Percentiles rank a stretch among this genome's conserved stretches.
Evolutionary conservation across 1,284 basidiomycete species (phyloP).

Genomic region (Ustilago bromivora): DNA sequence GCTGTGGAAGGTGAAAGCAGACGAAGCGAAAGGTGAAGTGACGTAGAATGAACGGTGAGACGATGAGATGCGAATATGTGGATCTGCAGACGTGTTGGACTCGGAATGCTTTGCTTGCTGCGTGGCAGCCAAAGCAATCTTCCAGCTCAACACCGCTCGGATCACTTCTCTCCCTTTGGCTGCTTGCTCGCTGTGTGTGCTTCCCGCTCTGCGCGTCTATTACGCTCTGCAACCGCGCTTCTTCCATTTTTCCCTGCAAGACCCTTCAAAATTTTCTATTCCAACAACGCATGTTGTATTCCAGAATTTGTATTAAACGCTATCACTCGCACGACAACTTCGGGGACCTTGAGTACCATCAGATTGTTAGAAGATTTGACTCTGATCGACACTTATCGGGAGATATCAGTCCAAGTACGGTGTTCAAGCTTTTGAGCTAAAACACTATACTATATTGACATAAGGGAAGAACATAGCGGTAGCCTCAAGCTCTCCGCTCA

Average conservation of each 20-base stretch:
- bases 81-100: conserved; percentile 20
- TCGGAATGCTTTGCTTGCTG: conserved; percentile 11
- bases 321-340: conserved; percentile 26
- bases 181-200: conserved; percentile 19
- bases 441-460: no score
- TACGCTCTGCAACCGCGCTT: conserved; percentile 8
- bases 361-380: background rate
- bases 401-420: no score
- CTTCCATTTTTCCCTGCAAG: background rate
- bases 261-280: background rate
- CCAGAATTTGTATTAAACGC: background rate
- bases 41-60: conserved; percentile 2
- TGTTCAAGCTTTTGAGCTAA: no score
- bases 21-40: background rate
- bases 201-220: conserved; percentile 1
- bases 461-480: no score
- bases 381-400: no score
- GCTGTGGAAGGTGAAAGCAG: background rate
- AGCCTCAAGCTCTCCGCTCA: no score
- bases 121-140: conserved; percentile 28
- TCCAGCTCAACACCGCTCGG: conserved; percentile 40
- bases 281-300: background rate
- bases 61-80: background rate
- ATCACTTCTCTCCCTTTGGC: conserved; percentile 24
- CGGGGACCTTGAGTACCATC: background rate